Evolutionary conservation across 2,329 filamentous ascomycete genomes (phyloP).

Genomic region (Paraphoma sp.): DNA sequence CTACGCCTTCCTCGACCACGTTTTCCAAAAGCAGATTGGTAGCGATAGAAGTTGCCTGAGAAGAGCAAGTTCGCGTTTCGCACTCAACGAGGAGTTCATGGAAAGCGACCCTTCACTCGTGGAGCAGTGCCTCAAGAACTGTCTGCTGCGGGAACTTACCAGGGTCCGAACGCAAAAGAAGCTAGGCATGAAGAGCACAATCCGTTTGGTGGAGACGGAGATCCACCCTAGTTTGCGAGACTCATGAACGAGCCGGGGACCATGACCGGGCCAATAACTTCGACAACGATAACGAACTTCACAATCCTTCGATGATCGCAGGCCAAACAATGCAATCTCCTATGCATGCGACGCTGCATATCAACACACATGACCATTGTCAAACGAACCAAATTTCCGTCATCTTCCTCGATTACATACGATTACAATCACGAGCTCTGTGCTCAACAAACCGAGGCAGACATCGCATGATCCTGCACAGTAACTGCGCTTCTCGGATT

Average conservation of each 20-base stretch:
- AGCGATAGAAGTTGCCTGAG: conserved; percentile 39
- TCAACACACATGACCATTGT: too few species aligned
- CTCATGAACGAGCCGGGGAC: background rate
- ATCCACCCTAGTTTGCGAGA: conserved; percentile 8
- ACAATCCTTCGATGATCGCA: too few species aligned
- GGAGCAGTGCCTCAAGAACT: conserved; percentile 42
- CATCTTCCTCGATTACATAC: too few species aligned
- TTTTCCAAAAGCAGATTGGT: conserved; percentile 43
- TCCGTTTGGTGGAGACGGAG: conserved; percentile 20
- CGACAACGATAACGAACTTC: background rate
- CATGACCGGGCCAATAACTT: background rate
- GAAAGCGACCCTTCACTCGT: conserved; percentile 33
- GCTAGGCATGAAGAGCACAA: conserved; percentile 13
- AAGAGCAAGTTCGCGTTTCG: conserved; percentile 22
- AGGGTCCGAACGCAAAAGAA: conserved; percentile 22
- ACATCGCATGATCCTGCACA: too few species aligned
- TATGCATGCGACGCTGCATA: too few species aligned
- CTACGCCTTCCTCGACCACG: conserved; percentile 45
- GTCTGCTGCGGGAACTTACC: conserved; percentile 37
- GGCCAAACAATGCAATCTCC: too few species aligned
- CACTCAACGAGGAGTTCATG: conserved; percentile 23
- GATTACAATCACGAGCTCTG: too few species aligned
- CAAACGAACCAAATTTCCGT: too few species aligned
- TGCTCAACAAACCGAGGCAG: too few species aligned
- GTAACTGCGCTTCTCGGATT: too few species aligned